Evolutionary conservation across 805 yeast genomes (phyloP).

Genomic region (Barnettozyma vustinii): DNA sequence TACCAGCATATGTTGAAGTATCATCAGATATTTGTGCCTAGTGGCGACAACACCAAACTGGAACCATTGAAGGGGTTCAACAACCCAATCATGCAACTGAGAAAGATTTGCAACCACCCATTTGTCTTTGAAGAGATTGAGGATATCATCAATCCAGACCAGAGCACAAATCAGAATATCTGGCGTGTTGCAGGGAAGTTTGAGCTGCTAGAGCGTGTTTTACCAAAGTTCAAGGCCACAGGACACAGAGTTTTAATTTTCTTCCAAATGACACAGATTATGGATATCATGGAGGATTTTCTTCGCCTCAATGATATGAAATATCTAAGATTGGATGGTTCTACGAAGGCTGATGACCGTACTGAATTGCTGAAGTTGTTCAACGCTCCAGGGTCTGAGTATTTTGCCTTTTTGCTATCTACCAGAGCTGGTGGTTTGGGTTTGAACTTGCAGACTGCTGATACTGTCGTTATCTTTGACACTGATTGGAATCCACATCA

Average conservation of each 20-base stretch:
- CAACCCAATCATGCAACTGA: slow-evolving; percentile 78
- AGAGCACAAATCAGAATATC: slow-evolving; percentile 57
- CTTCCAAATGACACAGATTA: slow-evolving; percentile 85
- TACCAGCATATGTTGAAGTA: slow-evolving; percentile 76
- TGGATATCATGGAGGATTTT: slow-evolving; percentile 88
- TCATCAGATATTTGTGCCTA: slow-evolving; percentile 59
- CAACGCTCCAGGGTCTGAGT: slow-evolving; percentile 71
- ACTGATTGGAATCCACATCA: slow-evolving; percentile 93
- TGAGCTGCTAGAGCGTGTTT: slow-evolving; percentile 66
- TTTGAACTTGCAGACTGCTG: slow-evolving; percentile 81
- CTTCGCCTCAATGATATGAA: slow-evolving; percentile 60
- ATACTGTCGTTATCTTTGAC: slow-evolving; percentile 80
- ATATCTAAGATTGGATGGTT: slow-evolving; percentile 76
- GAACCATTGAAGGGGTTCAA: slow-evolving; percentile 58
- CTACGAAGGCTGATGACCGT: slow-evolving; percentile 81
- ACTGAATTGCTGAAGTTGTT: slow-evolving; percentile 66
- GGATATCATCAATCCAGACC: slow-evolving; percentile 56
- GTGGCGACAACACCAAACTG: slow-evolving; percentile 43
- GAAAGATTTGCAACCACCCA: slow-evolving; percentile 85
- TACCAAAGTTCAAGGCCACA: slow-evolving; percentile 67
- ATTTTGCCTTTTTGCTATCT: slow-evolving; percentile 71
- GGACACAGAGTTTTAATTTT: slow-evolving; percentile 79
- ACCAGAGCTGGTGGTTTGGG: slow-evolving; percentile 92
- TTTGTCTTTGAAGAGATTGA: slow-evolving; percentile 83
- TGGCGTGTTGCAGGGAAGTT: slow-evolving; percentile 81